phyloP scores from a whole-genome alignment of 164 flowering plant genomes.

The Stephania yunnanensis region DNA sequence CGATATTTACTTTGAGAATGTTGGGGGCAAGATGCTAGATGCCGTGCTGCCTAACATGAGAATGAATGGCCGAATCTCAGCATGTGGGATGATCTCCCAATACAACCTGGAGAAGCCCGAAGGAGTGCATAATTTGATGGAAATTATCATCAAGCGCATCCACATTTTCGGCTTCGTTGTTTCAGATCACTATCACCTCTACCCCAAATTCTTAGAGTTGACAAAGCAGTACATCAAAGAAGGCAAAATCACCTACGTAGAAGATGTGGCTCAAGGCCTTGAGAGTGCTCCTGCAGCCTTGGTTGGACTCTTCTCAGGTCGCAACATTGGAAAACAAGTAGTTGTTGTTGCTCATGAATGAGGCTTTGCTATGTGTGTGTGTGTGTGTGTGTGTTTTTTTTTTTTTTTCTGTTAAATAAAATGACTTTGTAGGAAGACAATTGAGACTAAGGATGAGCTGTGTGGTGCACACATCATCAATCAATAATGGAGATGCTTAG shows the following conservation, averaged over 20 bases:
- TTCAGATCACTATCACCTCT: conserved; percentile 16
- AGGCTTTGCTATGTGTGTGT: background rate
- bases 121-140: conserved; percentile 21
- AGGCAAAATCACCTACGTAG: conserved; percentile 45
- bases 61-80: conserved; percentile 25
- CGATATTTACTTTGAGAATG: conserved; percentile 31
- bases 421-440: too few species aligned
- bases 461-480: too few species aligned
- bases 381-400: too few species aligned
- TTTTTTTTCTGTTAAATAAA: too few species aligned
- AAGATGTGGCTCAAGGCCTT: conserved; percentile 47
- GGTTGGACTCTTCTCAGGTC: conserved; percentile 37
- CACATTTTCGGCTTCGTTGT: conserved; percentile 23
- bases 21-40: conserved; percentile 30
- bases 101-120: conserved; percentile 19
- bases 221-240: conserved; percentile 20
- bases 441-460: too few species aligned
- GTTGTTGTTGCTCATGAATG: conserved; percentile 30
- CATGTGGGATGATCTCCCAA: conserved; percentile 33
- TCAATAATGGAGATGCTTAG: too few species aligned
- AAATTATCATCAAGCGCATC: conserved; percentile 12
- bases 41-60: conserved; percentile 33
- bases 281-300: conserved; percentile 61
- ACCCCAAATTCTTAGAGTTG: conserved; percentile 21
- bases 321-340: conserved; percentile 48